Evolutionary conservation across 768 basidiomycete genomes (phyloP).

Genomic region (Rhodotorula kratochvilovae): DNA sequence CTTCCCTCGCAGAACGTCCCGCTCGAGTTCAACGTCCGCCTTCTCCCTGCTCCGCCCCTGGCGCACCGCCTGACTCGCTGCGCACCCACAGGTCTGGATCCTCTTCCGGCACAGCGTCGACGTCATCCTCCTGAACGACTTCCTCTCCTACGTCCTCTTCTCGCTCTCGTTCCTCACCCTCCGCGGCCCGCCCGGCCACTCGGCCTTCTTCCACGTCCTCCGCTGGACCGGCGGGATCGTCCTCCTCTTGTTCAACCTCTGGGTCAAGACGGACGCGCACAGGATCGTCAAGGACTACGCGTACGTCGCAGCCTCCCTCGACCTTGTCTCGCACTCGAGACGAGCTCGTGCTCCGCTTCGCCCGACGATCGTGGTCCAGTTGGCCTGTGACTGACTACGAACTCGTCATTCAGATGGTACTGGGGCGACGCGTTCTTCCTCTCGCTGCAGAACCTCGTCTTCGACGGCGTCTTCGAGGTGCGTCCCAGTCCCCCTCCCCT

Average conservation of each 20-base stretch:
- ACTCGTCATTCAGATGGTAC: constrained; percentile 39
- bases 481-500: constrained; percentile 40
- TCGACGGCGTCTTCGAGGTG: constrained; percentile 95
- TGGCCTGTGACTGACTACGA: too few species aligned
- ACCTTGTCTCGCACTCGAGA: constrained; percentile 27
- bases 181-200: constrained; percentile 74
- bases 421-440: constrained; percentile 45
- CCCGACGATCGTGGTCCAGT: too few species aligned
- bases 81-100: constrained; percentile 69
- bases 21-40: constrained; percentile 24
- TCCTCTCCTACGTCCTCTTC: constrained; percentile 89
- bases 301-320: constrained; percentile 73
- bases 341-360: constrained; percentile 38
- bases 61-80: constrained; percentile 12
- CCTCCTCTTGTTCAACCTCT: constrained; percentile 89
- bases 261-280: constrained; percentile 98
- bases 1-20: constrained; percentile 6
- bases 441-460: constrained; percentile 62
- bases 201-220: constrained; percentile 66
- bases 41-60: background rate
- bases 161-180: constrained; percentile 76
- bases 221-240: constrained; percentile 84
- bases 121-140: constrained; percentile 92
- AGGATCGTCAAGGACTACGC: constrained; percentile 96
- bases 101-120: constrained; percentile 94